Evolutionary conservation across 441 rosid genomes (phyloP).

Genomic region (Euphorbia schlechtendalii): DNA sequence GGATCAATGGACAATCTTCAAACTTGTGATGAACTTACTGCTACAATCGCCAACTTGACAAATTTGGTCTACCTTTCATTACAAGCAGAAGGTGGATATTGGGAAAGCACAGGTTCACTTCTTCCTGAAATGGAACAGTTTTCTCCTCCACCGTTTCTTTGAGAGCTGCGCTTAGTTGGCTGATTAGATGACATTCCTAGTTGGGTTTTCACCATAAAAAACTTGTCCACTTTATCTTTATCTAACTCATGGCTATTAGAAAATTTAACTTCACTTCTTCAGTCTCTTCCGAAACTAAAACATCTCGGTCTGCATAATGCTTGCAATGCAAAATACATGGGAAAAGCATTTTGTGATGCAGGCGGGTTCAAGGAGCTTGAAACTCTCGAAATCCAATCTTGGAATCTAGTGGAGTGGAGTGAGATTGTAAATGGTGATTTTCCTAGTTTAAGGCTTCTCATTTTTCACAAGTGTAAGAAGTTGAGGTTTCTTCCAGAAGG

Average conservation of each 20-base stretch:
- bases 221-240: not conserved
- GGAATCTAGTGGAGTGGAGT: conserved; percentile 10
- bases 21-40: conserved; percentile 4
- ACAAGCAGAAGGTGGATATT: not conserved
- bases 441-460: conserved; percentile 14
- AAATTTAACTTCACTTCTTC: conserved; percentile 5
- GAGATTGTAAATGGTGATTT: conserved; percentile 19
- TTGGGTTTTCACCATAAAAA: conserved; percentile 18
- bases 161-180: not conserved
- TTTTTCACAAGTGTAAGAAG: not conserved
- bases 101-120: not conserved
- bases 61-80: conserved; percentile 3
- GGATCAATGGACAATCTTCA: conserved; percentile 14
- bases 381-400: not conserved
- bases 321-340: not conserved
- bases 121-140: conserved; percentile 15
- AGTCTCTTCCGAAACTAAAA: conserved; percentile 16
- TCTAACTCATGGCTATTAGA: not conserved
- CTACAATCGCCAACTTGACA: conserved; percentile 11
- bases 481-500: conserved; percentile 22
- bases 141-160: conserved; percentile 16
- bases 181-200: conserved; percentile 16
- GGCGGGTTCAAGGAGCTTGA: conserved; percentile 18
- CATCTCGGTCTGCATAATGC: not conserved
- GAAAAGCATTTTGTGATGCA: conserved; percentile 8